Evolutionary conservation across 345 rosid species (phyloP).

Genomic region (Acer saccharum): DNA sequence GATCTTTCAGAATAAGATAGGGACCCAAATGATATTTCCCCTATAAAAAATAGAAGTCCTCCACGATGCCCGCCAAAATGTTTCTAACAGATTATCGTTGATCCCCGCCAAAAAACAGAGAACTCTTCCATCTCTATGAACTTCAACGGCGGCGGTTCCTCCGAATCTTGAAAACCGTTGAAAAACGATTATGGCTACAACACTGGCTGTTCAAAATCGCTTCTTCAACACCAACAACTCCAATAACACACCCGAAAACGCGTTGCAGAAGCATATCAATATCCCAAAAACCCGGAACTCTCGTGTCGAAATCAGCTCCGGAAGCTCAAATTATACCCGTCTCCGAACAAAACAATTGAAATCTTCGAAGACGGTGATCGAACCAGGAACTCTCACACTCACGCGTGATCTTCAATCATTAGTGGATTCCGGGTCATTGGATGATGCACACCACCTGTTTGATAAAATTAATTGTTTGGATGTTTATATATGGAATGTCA

Average conservation of each 20-base stretch:
- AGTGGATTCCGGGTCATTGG: conserved; percentile 47
- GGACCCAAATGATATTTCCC: too few species aligned
- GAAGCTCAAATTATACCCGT: conserved; percentile 26
- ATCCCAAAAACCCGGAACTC: conserved; percentile 15
- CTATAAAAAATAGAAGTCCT: too few species aligned
- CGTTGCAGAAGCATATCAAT: conserved; percentile 28
- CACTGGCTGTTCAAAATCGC: conserved; percentile 19
- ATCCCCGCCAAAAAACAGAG: conserved; percentile 35
- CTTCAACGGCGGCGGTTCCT: conserved; percentile 6
- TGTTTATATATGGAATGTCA: conserved; percentile 57
- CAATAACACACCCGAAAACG: conserved; percentile 20
- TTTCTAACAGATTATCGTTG: background rate
- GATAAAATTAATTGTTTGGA: conserved; percentile 62
- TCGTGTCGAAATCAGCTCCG: conserved; percentile 14
- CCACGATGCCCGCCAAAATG: background rate
- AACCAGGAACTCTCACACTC: conserved; percentile 23
- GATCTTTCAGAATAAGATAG: too few species aligned
- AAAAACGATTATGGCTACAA: conserved; percentile 33
- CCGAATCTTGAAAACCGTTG: conserved; percentile 7
- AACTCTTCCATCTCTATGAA: conserved; percentile 15
- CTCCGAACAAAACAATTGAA: background rate
- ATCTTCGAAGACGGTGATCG: conserved; percentile 8
- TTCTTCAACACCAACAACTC: conserved; percentile 32
- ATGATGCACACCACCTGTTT: conserved; percentile 61
- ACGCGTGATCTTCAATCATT: conserved; percentile 30